Evolutionary conservation across 1,284 basidiomycete genomes (phyloP).

Genomic region (Earliella scabrosa): DNA sequence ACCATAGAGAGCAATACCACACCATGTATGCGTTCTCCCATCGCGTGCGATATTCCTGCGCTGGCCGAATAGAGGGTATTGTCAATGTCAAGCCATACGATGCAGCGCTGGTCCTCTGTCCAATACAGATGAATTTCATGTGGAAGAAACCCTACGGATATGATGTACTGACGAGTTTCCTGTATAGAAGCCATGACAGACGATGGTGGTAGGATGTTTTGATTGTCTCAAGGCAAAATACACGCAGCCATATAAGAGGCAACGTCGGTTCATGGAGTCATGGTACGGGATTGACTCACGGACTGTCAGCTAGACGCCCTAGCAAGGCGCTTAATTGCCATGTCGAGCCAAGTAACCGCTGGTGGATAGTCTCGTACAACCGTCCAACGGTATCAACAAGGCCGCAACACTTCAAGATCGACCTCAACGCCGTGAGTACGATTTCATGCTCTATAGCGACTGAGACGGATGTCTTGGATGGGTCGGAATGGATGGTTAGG

Average conservation of each 20-base stretch:
- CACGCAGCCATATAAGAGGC: not conserved
- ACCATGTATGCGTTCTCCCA: slow-evolving; percentile 84
- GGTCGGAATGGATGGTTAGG: slow-evolving; percentile 7
- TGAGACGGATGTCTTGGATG: slow-evolving; percentile 19
- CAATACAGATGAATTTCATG: too few species aligned
- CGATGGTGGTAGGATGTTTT: not conserved
- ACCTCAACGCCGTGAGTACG: slow-evolving; percentile 31
- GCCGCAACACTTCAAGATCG: slow-evolving; percentile 43
- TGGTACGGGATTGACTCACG: not conserved
- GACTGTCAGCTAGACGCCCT: slow-evolving; percentile 2
- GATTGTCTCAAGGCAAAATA: not conserved
- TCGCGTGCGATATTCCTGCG: slow-evolving; percentile 77
- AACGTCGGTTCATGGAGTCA: not conserved
- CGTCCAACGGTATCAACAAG: slow-evolving; percentile 26
- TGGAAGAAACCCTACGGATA: too few species aligned
- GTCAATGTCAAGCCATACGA: slow-evolving; percentile 88
- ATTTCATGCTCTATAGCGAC: slow-evolving; percentile 13
- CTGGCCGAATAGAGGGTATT: slow-evolving; percentile 85
- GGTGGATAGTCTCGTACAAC: slow-evolving; percentile 16
- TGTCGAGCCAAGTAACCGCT: slow-evolving; percentile 19
- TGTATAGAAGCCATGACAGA: slow-evolving; percentile 2
- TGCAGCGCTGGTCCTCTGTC: slow-evolving; percentile 52
- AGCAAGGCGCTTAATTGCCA: slow-evolving; percentile 8
- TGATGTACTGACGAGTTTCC: slow-evolving; percentile 7
- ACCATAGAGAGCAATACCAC: not conserved